Conservation (phyloP, 257 asterid species). For the Plantago ovata region DNA sequence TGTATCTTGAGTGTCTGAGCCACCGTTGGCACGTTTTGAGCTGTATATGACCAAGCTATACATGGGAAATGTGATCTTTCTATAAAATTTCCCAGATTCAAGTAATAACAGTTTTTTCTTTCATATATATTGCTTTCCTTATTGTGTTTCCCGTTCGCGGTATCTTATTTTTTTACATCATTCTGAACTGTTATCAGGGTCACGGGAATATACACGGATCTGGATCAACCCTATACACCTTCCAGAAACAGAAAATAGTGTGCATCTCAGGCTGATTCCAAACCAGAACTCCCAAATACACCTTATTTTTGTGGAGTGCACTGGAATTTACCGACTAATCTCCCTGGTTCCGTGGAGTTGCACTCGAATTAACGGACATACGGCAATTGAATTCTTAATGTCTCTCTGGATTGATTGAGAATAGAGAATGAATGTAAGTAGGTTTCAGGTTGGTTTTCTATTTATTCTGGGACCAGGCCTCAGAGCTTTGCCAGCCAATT, state of each 20-base stretch:
- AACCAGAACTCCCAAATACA: not conserved
- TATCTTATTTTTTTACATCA: not conserved
- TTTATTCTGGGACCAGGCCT: too few species aligned
- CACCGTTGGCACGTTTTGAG: too few species aligned
- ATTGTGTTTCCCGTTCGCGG: not conserved
- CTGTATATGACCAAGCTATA: too few species aligned
- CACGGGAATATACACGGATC: slow-evolving; percentile 68
- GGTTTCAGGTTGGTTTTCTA: not conserved
- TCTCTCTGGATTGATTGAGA: not conserved
- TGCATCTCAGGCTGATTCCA: not conserved
- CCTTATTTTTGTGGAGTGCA: not conserved
- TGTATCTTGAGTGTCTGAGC: too few species aligned
- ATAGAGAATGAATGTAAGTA: slow-evolving; percentile 3
- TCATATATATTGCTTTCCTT: not conserved
- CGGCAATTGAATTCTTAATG: not conserved
- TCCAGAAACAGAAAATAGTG: not conserved
- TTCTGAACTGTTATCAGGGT: slow-evolving; percentile 35
- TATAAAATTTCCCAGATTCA: not conserved
- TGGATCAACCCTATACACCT: slow-evolving; percentile 22
- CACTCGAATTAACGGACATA: too few species aligned
- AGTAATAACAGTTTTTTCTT: not conserved
- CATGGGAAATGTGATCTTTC: too few species aligned
- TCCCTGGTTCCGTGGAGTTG: too few species aligned
- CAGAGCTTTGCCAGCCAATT: too few species aligned
- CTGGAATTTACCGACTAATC: not conserved